phyloP scores from a whole-genome alignment of 2,329 filamentous ascomycete species.

The Claviceps africana region DNA sequence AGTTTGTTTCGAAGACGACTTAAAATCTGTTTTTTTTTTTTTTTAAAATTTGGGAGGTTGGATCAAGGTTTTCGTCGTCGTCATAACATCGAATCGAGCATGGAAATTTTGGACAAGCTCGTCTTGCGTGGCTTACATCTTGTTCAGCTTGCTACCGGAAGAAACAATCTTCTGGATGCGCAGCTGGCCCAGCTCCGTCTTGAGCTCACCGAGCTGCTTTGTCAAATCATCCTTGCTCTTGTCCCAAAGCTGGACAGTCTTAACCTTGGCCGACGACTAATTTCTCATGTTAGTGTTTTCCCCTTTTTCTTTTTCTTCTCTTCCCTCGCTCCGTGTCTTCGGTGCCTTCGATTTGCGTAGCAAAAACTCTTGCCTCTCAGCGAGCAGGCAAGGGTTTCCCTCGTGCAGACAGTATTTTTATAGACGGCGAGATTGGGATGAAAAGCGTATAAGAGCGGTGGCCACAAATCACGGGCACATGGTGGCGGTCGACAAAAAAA shows the following conservation, averaged over 20 bases:
- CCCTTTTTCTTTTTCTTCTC: background rate
- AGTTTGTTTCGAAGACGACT: background rate
- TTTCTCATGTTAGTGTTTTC: background rate
- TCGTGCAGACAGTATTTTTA: background rate
- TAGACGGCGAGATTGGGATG: background rate
- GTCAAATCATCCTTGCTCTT: constrained; percentile 98
- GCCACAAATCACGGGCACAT: background rate
- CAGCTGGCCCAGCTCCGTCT: constrained; percentile 90
- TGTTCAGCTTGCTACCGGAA: constrained; percentile 88
- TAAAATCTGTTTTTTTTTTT: no score
- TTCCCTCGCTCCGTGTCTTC: background rate
- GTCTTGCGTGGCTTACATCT: constrained; percentile 57
- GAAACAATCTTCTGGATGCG: constrained; percentile 98
- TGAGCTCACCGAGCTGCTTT: constrained; percentile 89
- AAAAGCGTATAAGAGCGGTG: no score
- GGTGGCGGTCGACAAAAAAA: background rate
- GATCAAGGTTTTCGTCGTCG: no score
- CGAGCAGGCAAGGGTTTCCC: background rate
- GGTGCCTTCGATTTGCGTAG: no score
- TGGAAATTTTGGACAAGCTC: background rate
- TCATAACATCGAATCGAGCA: no score
- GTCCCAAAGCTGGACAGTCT: constrained; percentile 91
- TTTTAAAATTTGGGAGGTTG: no score
- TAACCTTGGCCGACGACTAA: constrained; percentile 55
- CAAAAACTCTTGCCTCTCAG: no score